Percentiles rank a stretch among this genome's conserved stretches.
Conservation (phyloP, 192 early-diverging fungal genomes). For the Radiomyces spectabilis region DNA sequence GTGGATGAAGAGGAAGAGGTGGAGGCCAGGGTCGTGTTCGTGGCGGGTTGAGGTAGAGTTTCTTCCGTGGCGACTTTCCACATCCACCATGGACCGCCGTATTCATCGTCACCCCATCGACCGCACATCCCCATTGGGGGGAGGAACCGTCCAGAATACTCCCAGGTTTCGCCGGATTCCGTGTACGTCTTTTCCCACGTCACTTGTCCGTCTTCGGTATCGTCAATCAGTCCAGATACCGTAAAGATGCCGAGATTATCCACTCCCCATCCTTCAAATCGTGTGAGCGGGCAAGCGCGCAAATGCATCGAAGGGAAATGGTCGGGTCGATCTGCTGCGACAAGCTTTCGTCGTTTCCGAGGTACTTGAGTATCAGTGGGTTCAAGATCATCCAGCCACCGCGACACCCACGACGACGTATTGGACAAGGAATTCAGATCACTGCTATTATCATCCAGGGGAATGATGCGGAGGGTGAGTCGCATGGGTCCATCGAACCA, state of each 20-base stretch:
- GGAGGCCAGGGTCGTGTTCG: too few relatives aligned
- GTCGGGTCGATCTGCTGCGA: not conserved
- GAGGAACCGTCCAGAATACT: conserved; percentile 28
- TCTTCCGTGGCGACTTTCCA: conserved; percentile 25
- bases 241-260: conserved; percentile 26
- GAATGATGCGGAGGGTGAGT: conserved; percentile 17
- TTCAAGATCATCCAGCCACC: conserved; percentile 1
- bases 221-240: conserved; percentile 21
- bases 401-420: conserved; percentile 2
- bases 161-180: conserved; percentile 27
- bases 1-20: too few relatives aligned
- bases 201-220: conserved; percentile 26
- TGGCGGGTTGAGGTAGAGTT: not conserved
- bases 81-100: conserved; percentile 34
- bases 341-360: conserved; percentile 5
- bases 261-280: conserved; percentile 25
- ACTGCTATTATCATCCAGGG: conserved; percentile 9
- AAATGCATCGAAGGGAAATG: conserved; percentile 20
- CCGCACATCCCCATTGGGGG: conserved; percentile 26
- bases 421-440: not conserved
- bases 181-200: conserved; percentile 28
- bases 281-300: conserved; percentile 14
- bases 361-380: conserved; percentile 1
- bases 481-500: conserved; percentile 32
- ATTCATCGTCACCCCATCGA: conserved; percentile 29